Conservation (phyloP, 345 rosid species). For the Psidium friedrichsthalianum region DNA sequence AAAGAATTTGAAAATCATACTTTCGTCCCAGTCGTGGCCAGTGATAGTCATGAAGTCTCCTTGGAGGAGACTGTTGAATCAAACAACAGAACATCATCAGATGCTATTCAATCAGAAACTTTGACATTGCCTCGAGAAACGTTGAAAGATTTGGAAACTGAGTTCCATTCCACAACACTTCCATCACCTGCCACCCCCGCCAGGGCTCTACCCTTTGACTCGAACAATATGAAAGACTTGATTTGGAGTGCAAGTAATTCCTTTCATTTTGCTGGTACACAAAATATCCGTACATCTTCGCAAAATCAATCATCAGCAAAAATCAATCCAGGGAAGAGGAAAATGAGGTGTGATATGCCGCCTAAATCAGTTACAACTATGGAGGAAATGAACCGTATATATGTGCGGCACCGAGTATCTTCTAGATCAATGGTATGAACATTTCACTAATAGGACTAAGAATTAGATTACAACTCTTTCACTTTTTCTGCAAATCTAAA, state of each 20-base stretch:
- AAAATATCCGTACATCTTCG: constrained; percentile 2
- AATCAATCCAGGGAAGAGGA: constrained; percentile 25
- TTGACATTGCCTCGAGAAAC: not conserved
- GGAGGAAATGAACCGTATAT: constrained; percentile 51
- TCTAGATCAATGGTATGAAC: constrained; percentile 63
- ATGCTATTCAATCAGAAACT: not conserved
- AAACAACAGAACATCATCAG: constrained; percentile 2
- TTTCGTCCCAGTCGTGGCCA: not conserved
- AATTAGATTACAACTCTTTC: not conserved
- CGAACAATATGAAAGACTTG: constrained; percentile 1
- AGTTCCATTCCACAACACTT: not conserved
- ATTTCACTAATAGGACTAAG: not conserved
- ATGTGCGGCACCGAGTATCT: constrained; percentile 37
- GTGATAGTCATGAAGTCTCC: not conserved
- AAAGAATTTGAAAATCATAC: not conserved
- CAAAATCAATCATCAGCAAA: constrained; percentile 13
- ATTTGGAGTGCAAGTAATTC: constrained; percentile 17
- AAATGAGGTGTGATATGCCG: constrained; percentile 56
- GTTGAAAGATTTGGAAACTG: not conserved
- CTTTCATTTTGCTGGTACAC: constrained; percentile 1
- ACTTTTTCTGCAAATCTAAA: not conserved
- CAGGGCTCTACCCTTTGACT: not conserved
- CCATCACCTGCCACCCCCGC: not conserved
- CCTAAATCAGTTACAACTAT: constrained; percentile 62
- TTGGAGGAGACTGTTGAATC: constrained; percentile 12